Evolutionary conservation across 371 early-diverging fungal species (phyloP), one percentile per base, ranked within the genome.

Genomic region (Apophysomyces elegans): DNA sequence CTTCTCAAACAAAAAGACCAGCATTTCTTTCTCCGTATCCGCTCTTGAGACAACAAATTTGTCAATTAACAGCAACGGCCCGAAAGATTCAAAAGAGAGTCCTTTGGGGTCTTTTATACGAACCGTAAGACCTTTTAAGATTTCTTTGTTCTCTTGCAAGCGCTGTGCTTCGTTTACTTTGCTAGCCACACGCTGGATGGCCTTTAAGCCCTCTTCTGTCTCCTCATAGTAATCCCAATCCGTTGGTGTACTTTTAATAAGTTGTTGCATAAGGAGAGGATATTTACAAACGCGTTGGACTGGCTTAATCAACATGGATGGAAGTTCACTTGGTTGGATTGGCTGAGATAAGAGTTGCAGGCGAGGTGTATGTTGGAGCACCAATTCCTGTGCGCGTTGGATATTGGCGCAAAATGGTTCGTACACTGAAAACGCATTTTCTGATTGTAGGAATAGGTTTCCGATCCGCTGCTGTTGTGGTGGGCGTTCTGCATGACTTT

Each of bases 201-300:
- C 84, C 2, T 82, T 84, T 37, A 90, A 75, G 5, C 96, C 98
- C 1, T 81, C 80, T 32, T 88, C 77, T 59, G 96, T 84, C 69
- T 96, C 96, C 13, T 84, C 73, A 61, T 60, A 54, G 83, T 88
- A 85, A 1, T 85, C 86, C 66, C 90, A 89, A 26, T 84, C 80
- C 9, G 84, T 76, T 7, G 90, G 80, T n/a, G 91, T 89, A 59
- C 85, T 74, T 75, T 94, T 93, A 68, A 94, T 76, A 47, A 97
- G 83, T 65, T 95, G 94, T 61, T 91, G 87, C 65, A 99, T 76
- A 47, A 96, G 83, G 9, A 96, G 78, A 37, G 96, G 95, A 73
- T 98, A 99, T 79, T 94, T 96, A 84, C 97, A 96, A 37, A 98
- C 89, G 56, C 99, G 87, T 75, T 99, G 98, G 4, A 98, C 91